phyloP scores from a whole-genome alignment of 2,329 filamentous ascomycete species.

The Tolypocladium album region DNA sequence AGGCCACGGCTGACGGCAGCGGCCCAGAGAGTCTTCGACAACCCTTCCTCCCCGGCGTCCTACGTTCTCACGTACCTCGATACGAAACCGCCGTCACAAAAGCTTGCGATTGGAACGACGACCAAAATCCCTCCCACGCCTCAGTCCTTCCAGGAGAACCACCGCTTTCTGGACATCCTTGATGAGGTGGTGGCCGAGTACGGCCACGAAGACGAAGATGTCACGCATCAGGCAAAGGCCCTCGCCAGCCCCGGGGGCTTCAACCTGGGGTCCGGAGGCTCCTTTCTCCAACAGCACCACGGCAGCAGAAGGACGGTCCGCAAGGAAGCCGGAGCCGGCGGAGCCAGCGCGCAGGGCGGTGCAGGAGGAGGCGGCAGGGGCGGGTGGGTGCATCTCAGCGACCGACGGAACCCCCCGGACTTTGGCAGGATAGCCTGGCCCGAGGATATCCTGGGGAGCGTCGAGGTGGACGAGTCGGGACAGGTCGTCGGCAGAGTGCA shows the following conservation, averaged over 20 bases:
- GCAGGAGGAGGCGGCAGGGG: constrained; percentile 48
- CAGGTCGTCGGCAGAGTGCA: constrained; percentile 47
- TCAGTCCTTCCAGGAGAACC: constrained; percentile 48
- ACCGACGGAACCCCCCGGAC: constrained; percentile 52
- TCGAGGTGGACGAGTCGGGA: constrained; percentile 50
- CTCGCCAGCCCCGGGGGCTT: constrained; percentile 48
- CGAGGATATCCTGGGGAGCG: constrained; percentile 58
- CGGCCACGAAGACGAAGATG: constrained; percentile 43
- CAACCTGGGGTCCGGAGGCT: constrained; percentile 40
- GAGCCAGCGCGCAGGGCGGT: constrained; percentile 50
- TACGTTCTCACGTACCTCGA: constrained; percentile 51
- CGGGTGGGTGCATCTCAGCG: constrained; percentile 55
- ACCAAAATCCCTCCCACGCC: constrained; percentile 50
- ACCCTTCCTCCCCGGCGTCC: constrained; percentile 29
- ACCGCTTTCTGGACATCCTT: constrained; percentile 46
- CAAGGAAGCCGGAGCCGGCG: constrained; percentile 26
- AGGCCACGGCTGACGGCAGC: background rate
- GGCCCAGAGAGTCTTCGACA: constrained; percentile 46
- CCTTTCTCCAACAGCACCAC: constrained; percentile 34
- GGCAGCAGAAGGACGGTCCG: constrained; percentile 19
- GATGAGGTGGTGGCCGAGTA: constrained; percentile 44
- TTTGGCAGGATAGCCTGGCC: constrained; percentile 59
- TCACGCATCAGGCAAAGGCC: constrained; percentile 45
- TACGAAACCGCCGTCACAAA: constrained; percentile 40
- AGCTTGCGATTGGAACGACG: constrained; percentile 49